A percentile compares a stretch with the other conserved stretches of the same genome.
These are phyloP conservation scores for Salix suchowensis DNA, from an alignment of 345 rosid genomes.

Conservation along the genomic window DNA sequence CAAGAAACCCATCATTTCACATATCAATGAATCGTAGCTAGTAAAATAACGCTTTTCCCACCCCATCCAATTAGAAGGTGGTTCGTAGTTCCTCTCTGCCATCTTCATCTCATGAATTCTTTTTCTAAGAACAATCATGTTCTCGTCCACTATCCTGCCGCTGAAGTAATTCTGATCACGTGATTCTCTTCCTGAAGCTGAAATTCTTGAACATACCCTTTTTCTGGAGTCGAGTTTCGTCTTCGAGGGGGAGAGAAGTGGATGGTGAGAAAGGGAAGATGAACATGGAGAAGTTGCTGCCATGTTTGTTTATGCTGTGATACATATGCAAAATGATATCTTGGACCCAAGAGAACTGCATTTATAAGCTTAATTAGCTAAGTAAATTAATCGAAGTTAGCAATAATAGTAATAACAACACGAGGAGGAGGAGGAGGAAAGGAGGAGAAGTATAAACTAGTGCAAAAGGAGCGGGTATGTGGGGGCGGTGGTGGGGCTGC, in stretches of 20 bases:
- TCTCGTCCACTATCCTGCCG: conserved; percentile 49
- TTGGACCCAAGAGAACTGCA: background rate
- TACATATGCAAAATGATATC: background rate
- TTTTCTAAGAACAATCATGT: conserved; percentile 41
- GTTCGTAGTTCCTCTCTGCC: conserved; percentile 56
- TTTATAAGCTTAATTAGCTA: background rate
- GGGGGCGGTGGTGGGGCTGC: too few species aligned
- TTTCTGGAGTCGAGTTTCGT: background rate
- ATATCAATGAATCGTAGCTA: conserved; percentile 45
- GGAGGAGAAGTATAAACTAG: too few species aligned
- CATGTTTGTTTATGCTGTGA: conserved; percentile 3
- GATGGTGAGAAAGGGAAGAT: background rate
- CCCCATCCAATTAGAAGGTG: conserved; percentile 60
- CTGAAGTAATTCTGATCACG: conserved; percentile 9
- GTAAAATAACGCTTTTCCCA: conserved; percentile 63
- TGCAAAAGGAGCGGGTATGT: too few species aligned
- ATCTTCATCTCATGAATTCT: conserved; percentile 21
- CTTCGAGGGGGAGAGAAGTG: background rate
- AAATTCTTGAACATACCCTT: background rate
- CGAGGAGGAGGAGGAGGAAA: too few species aligned
- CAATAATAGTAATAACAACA: too few species aligned
- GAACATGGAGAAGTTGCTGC: conserved; percentile 7
- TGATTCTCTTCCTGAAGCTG: background rate
- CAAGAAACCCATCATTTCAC: conserved; percentile 43
- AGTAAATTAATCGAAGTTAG: background rate